Evolutionary conservation across 768 basidiomycete genomes (phyloP), one percentile per base, ranked within the genome.

Genomic region (Exidia glandulosa): DNA sequence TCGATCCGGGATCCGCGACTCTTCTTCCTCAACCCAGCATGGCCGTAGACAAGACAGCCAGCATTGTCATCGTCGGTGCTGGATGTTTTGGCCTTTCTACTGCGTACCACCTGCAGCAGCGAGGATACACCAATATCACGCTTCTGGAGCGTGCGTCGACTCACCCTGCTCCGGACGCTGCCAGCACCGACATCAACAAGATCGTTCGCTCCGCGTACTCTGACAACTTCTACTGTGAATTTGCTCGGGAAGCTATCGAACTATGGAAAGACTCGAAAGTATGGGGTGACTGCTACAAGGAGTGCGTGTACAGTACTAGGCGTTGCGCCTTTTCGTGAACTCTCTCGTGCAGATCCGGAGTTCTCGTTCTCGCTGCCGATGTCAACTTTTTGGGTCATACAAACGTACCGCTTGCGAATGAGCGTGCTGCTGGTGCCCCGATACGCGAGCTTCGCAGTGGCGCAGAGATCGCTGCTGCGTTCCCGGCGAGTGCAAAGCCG

Each of bases 1-100:
- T 10, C 41, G 41, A 45, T 45, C 41, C 41, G 41, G 41, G 41
- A 19, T 19, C 41, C 23, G 41, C 41, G 16, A 19, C 34, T 36
- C 34, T 7, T 7, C 34, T 10, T 23, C 41, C 41, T 6, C 4
- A 5, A 23, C 41, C 16, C 41, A 45, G 41, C 41, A 45, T 54
- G 50, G 10, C 33, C n/a, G n/a, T n/a, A n/a, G 5, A 16, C 56
- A 59, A 59, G 47, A 27, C 32, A 13, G 50, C 57, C 32, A 70
- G 66, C 57, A 74, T 86, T 50, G 66, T 92, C 57, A 85, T 94
- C 62, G 76, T 91, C 47, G 91, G 91, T 30, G 85, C 88, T 41
- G 91, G 91, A 3, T 85, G 85, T 63, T 94, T 94, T 69, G 94
- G 94, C 5, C 74, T 90, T 56, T 94, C 91, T 19, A 88, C 94